Evolutionary conservation across 2,329 filamentous ascomycete genomes (phyloP).

Genomic region (Hymenoscyphus scutula): DNA sequence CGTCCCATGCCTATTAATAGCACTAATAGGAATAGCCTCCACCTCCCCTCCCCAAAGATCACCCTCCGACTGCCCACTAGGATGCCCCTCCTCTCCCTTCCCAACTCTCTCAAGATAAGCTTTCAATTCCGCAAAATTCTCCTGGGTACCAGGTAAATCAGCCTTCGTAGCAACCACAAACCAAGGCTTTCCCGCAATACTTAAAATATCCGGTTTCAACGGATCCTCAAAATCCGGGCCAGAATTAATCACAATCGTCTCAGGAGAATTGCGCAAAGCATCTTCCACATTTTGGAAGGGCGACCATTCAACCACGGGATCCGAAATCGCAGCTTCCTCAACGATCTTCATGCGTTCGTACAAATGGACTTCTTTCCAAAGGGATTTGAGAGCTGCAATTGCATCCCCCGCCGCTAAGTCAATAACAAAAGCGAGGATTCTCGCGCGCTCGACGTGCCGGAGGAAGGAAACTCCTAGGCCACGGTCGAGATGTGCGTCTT

Average conservation of each 20-base stretch:
- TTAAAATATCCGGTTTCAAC: constrained; percentile 27
- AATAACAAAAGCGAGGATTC: constrained; percentile 89
- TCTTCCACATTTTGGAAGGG: constrained; percentile 46
- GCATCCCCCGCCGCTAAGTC: constrained; percentile 81
- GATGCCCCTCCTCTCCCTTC: constrained; percentile 63
- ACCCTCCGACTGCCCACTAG: constrained; percentile 56
- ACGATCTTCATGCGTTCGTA: constrained; percentile 70
- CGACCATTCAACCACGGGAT: constrained; percentile 59
- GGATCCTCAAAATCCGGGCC: constrained; percentile 29
- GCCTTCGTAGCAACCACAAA: constrained; percentile 94
- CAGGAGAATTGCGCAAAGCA: constrained; percentile 30
- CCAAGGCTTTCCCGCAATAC: constrained; percentile 91
- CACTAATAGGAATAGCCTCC: constrained; percentile 79
- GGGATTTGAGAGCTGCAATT: constrained; percentile 70
- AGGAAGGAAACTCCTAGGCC: constrained; percentile 90
- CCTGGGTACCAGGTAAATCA: constrained; percentile 74
- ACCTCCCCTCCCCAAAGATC: constrained; percentile 60
- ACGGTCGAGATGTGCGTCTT: constrained; percentile 87
- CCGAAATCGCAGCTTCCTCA: constrained; percentile 67
- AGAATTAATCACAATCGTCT: constrained; percentile 31
- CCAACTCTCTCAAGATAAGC: constrained; percentile 68
- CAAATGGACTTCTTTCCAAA: constrained; percentile 88
- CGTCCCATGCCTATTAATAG: constrained; percentile 82
- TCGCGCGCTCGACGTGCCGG: constrained; percentile 89
- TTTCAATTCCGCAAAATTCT: constrained; percentile 70